Evolutionary conservation across 768 basidiomycete species (phyloP), one percentile per base, ranked within the genome.

Genomic region (Termitomyces sp.): DNA sequence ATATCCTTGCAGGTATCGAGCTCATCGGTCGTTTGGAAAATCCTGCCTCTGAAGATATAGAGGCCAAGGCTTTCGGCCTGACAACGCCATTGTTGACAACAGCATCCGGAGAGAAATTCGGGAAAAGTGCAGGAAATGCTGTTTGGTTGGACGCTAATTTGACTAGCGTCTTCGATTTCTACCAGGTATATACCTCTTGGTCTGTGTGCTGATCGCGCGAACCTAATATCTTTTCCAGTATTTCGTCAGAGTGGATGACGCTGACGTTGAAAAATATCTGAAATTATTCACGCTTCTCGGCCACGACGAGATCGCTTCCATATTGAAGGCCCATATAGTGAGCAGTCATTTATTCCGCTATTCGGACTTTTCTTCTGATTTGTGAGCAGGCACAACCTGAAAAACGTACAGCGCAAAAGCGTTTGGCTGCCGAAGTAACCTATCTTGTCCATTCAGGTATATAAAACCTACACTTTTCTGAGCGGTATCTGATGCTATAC

Each of bases 31-130:
- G 85, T 50, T 73, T 79, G 55, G 59, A 70, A 21, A 54, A 45
- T 26, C 44, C 59, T 6, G 40, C 50, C 28, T 19, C 65, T 60
- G 74, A 57, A 9, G 46, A 65, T 61, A 63, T 62, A 19, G 58
- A 61, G 6, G 48, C 55, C 15, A 61, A 70, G 26, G 89, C 83
- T 7, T 96, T 81, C 67, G 96, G 94, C 1, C 70, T 99, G 48
- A 98, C 96, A 0, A 94, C 95, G 2, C 96, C 95, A n/a, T 75
- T 99, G 26, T 77, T 99, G 41, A 95, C 94, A 11, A 95, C 92
- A 0, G 78, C 90, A 1, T 79, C 80, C 1, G 97, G 97, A 0
- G 89, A 91, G 66, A 99, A 99, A 74, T 96, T 98, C 70, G 97
- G 96, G 7, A 99, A 99, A 77, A 94, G 91, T 63, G 89, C 91